These are phyloP conservation scores for Pythium plurisporium DNA, from an alignment of 352 stramenopile species.

Conservation along the genomic window DNA sequence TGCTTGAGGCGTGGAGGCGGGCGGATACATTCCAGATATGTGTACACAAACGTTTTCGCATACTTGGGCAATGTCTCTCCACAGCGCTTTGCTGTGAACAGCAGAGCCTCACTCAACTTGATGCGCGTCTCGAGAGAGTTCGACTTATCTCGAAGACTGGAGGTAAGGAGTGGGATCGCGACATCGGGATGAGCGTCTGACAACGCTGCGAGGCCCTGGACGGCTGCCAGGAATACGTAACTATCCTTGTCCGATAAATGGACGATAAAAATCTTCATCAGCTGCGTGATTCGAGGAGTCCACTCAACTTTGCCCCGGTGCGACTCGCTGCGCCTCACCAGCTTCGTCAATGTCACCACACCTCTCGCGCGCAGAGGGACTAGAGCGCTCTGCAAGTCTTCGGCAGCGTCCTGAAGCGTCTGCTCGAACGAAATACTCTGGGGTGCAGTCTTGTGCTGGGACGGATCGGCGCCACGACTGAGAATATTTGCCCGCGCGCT, in stretches of 20 bases:
- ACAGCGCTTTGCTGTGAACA: conserved; percentile 76
- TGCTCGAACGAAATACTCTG: conserved; percentile 52
- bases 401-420: conserved; percentile 41
- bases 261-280: conserved; percentile 55
- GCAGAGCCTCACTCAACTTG: conserved; percentile 78
- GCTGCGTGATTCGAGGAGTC: conserved; percentile 41
- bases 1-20: conserved; percentile 22
- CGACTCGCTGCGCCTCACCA: conserved; percentile 54
- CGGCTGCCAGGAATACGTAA: conserved; percentile 80
- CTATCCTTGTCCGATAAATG: conserved; percentile 71
- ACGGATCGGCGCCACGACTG: conserved; percentile 22
- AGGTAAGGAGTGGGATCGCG: conserved; percentile 64
- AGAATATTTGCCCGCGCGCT: conserved; percentile 66
- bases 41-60: conserved; percentile 71
- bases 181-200: conserved; percentile 55
- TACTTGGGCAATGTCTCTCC: conserved; percentile 69
- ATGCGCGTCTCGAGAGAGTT: conserved; percentile 66
- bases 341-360: conserved; percentile 68
- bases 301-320: conserved; percentile 39
- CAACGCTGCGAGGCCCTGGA: conserved; percentile 66
- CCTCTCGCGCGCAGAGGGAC: conserved; percentile 72
- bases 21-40: conserved; percentile 75
- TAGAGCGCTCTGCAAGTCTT: conserved; percentile 55
- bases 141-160: conserved; percentile 34
- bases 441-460: not conserved